A percentile compares a stretch with the other conserved stretches of the same genome.
Conservation (phyloP, 1,284 basidiomycete genomes). For the Ustilago crameri region DNA sequence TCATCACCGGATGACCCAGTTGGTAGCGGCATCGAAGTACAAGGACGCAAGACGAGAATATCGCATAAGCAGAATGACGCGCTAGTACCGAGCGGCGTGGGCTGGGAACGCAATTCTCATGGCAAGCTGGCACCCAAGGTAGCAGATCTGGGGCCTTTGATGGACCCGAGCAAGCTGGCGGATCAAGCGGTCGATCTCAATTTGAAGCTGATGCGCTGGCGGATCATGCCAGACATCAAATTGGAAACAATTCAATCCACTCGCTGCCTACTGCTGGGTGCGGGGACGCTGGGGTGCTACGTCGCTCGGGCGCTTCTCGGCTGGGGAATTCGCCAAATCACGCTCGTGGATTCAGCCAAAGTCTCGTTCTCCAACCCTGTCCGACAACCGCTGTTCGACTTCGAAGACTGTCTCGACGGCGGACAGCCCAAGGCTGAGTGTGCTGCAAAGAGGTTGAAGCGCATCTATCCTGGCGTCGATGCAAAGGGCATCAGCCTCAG, state of each 20-base stretch:
- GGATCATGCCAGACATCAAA: slow-evolving; percentile 88
- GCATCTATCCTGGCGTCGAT: slow-evolving; percentile 91
- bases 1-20: background rate
- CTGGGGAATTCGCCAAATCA: slow-evolving; percentile 94
- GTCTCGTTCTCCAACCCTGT: slow-evolving; percentile 98
- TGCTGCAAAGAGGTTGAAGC: slow-evolving; percentile 85
- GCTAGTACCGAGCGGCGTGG: slow-evolving; percentile 76
- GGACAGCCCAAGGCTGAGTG: slow-evolving; percentile 92
- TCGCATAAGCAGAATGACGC: slow-evolving; percentile 27
- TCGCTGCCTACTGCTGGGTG: slow-evolving; percentile 86
- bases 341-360: slow-evolving; percentile 86
- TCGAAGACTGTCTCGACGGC: slow-evolving; percentile 90
- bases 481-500: slow-evolving; percentile 79
- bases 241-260: slow-evolving; percentile 86
- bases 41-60: slow-evolving; percentile 12
- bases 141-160: slow-evolving; percentile 91
- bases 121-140: slow-evolving; percentile 87
- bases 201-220: slow-evolving; percentile 97
- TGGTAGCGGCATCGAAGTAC: background rate
- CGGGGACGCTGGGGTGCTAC: slow-evolving; percentile 96
- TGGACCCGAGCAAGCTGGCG: slow-evolving; percentile 87
- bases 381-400: slow-evolving; percentile 93
- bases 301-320: slow-evolving; percentile 84
- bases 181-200: slow-evolving; percentile 97
- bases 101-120: slow-evolving; percentile 91